Conservation (phyloP, 192 early-diverging fungal species). For the Backusella tarrabulga region DNA sequence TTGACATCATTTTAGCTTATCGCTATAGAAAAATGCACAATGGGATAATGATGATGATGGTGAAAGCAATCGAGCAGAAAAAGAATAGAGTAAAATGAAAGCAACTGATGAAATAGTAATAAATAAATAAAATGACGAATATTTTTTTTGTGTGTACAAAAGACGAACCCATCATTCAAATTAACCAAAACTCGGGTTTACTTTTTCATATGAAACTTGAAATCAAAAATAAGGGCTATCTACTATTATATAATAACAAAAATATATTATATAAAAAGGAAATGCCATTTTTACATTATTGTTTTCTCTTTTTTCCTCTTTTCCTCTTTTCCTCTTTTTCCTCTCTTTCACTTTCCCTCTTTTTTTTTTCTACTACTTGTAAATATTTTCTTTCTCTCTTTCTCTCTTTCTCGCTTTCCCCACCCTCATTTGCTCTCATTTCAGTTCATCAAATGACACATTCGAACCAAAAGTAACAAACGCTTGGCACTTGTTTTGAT, state of each 20-base stretch:
- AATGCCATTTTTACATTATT: neutral
- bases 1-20: too few relatives aligned
- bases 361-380: neutral
- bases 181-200: neutral
- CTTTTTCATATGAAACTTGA: neutral
- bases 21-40: too few relatives aligned
- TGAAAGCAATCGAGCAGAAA: too few relatives aligned
- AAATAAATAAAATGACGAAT: neutral
- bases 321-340: neutral
- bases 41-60: too few relatives aligned
- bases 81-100: neutral
- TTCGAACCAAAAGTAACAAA: neutral
- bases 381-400: neutral
- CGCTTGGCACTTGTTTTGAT: too few relatives aligned
- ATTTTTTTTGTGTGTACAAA: neutral
- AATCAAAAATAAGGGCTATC: neutral
- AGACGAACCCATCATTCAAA: neutral
- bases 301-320: neutral
- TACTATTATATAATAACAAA: neutral
- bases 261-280: neutral
- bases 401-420: too few relatives aligned
- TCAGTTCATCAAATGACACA: conserved; percentile 13
- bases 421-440: neutral
- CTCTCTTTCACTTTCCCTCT: neutral
- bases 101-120: neutral